Evolutionary conservation across 2,329 filamentous ascomycete species (phyloP).

Genomic region (Beauveria varroae): DNA sequence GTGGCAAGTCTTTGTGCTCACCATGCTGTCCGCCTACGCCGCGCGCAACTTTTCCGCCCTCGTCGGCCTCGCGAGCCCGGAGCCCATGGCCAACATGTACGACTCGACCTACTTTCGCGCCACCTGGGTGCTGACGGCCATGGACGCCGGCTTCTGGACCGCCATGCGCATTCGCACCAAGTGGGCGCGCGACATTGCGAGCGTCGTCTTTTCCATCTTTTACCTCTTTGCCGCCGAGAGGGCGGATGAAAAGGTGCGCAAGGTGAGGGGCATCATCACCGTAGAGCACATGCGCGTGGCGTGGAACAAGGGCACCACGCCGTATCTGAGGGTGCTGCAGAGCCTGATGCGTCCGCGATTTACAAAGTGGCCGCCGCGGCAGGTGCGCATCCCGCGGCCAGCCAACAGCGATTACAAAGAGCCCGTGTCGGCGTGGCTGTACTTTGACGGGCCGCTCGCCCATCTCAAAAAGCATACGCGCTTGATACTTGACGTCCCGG

Average conservation of each 20-base stretch:
- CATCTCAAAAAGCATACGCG: slow-evolving; percentile 69
- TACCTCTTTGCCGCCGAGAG: slow-evolving; percentile 90
- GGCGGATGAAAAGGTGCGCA: slow-evolving; percentile 92
- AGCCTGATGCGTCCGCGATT: slow-evolving; percentile 68
- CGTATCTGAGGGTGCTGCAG: slow-evolving; percentile 70
- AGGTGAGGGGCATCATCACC: slow-evolving; percentile 77
- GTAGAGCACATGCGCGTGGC: slow-evolving; percentile 86
- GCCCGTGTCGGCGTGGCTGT: slow-evolving; percentile 80
- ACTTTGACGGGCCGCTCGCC: slow-evolving; percentile 81
- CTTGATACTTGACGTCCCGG: slow-evolving; percentile 82
- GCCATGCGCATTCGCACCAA: slow-evolving; percentile 82
- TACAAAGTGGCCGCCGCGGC: slow-evolving; percentile 72
- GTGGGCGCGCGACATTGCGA: slow-evolving; percentile 74
- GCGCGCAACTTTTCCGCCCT: slow-evolving; percentile 91
- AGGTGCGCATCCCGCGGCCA: slow-evolving; percentile 78
- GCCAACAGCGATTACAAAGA: slow-evolving; percentile 73
- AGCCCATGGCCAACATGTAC: slow-evolving; percentile 92
- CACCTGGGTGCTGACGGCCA: slow-evolving; percentile 89
- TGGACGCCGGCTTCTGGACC: slow-evolving; percentile 97
- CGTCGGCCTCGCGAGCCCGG: slow-evolving; percentile 81
- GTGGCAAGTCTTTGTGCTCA: slow-evolving; percentile 84
- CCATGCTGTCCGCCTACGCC: slow-evolving; percentile 85
- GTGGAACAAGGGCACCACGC: slow-evolving; percentile 92
- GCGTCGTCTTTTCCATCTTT: slow-evolving; percentile 78
- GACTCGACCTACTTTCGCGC: slow-evolving; percentile 87